Evolutionary conservation across 192 early-diverging fungal genomes (phyloP).

Genomic region (Backusella sp.): DNA sequence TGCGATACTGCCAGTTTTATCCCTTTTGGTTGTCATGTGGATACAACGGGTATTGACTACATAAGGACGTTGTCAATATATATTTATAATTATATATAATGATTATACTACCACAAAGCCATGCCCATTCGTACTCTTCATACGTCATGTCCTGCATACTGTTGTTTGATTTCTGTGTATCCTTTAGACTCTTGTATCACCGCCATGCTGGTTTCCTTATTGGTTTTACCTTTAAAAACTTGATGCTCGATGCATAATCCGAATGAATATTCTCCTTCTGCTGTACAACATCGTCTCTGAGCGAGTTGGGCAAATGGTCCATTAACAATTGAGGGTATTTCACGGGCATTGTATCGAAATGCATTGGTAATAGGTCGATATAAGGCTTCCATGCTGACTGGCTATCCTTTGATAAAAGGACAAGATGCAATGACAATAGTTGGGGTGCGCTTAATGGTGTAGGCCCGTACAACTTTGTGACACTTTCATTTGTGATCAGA

Average conservation of each 20-base stretch:
- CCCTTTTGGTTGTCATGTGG: slow-evolving; percentile 39
- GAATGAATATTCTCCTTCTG: slow-evolving; percentile 46
- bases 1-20: slow-evolving; percentile 55
- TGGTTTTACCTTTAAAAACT: slow-evolving; percentile 28
- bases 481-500: slow-evolving; percentile 42
- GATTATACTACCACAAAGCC: slow-evolving; percentile 54
- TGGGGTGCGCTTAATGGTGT: slow-evolving; percentile 45
- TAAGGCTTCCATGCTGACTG: slow-evolving; percentile 48
- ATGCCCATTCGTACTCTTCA: slow-evolving; percentile 55
- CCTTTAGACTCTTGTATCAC: neutral
- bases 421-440: slow-evolving; percentile 48
- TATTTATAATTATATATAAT: neutral
- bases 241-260: slow-evolving; percentile 34
- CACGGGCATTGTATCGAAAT: slow-evolving; percentile 55
- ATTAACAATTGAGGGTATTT: slow-evolving; percentile 36
- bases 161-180: slow-evolving; percentile 20
- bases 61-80: no score
- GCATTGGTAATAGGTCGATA: slow-evolving; percentile 45
- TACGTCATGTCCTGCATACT: slow-evolving; percentile 25
- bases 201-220: neutral
- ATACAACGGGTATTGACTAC: slow-evolving; percentile 61
- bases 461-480: slow-evolving; percentile 38
- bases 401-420: slow-evolving; percentile 32
- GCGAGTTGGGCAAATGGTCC: slow-evolving; percentile 38
- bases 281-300: slow-evolving; percentile 41